phyloP scores from a whole-genome alignment of 2,329 filamentous ascomycete species.

The Clarireedia sp. region DNA sequence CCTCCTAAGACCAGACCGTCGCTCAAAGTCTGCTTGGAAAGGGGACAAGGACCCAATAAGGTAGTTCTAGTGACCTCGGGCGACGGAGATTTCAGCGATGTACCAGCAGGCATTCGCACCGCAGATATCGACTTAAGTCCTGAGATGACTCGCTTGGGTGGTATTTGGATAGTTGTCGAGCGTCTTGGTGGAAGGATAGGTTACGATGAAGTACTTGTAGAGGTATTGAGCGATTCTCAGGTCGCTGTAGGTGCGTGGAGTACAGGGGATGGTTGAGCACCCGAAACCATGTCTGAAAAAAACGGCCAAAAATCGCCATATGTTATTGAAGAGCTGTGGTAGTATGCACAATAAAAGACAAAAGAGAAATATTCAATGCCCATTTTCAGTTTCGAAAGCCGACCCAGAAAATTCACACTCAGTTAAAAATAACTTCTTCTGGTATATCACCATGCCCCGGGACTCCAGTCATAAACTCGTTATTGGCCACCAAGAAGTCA shows the following conservation, averaged over 20 bases:
- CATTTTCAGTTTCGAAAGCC: neutral
- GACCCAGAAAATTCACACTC: neutral
- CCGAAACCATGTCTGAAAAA: neutral
- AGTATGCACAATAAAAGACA: slow-evolving; percentile 4
- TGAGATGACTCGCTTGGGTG: slow-evolving; percentile 43
- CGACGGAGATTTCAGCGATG: slow-evolving; percentile 69
- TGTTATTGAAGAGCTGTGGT: neutral
- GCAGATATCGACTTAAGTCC: slow-evolving; percentile 69
- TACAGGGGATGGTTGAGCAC: slow-evolving; percentile 19
- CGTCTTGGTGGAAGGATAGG: slow-evolving; percentile 49
- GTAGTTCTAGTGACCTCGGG: slow-evolving; percentile 56
- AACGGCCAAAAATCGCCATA: neutral
- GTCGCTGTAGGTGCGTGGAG: slow-evolving; percentile 30
- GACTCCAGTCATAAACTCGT: slow-evolving; percentile 14
- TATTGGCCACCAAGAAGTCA: neutral
- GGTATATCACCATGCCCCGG: slow-evolving; percentile 4
- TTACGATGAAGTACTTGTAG: slow-evolving; percentile 45
- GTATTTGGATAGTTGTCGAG: slow-evolving; percentile 76
- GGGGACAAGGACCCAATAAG: slow-evolving; percentile 63
- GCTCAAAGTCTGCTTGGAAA: slow-evolving; percentile 65
- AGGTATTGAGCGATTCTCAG: slow-evolving; percentile 36
- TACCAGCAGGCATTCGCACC: slow-evolving; percentile 56
- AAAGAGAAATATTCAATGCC: neutral
- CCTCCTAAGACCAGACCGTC: slow-evolving; percentile 32
- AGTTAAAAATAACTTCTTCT: neutral